phyloP scores from a whole-genome alignment of 2,329 filamentous ascomycete genomes.

The Apiospora aurea region DNA sequence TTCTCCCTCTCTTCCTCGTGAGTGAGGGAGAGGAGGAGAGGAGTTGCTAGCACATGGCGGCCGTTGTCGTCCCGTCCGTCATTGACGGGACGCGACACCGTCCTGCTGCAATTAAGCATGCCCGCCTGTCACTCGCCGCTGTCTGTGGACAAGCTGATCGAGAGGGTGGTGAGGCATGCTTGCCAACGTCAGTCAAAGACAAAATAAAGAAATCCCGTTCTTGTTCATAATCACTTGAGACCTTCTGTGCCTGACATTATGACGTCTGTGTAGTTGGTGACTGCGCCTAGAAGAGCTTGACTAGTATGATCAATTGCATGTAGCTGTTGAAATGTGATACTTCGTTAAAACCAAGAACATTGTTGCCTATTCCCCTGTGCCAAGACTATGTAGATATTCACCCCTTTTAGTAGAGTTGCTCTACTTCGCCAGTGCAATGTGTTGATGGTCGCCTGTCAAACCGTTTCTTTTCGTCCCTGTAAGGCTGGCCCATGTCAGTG shows the following conservation, averaged over 20 bases:
- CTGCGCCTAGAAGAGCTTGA: too few relatives aligned
- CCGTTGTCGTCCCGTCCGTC: neutral
- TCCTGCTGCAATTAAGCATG: conserved; percentile 18
- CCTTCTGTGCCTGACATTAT: neutral
- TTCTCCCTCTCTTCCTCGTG: neutral
- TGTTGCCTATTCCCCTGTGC: neutral
- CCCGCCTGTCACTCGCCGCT: neutral
- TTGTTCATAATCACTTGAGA: neutral
- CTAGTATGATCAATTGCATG: neutral
- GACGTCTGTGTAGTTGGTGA: neutral
- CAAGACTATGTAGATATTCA: neutral
- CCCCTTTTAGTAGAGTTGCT: neutral
- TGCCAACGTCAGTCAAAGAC: neutral
- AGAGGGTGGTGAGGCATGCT: conserved; percentile 8
- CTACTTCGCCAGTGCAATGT: neutral
- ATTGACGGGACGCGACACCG: neutral
- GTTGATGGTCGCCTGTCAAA: neutral
- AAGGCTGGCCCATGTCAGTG: neutral
- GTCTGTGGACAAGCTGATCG: neutral
- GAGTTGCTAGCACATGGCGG: conserved; percentile 14
- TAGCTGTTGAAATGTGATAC: neutral
- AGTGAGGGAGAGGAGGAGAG: neutral
- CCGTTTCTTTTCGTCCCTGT: neutral
- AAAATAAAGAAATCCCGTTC: neutral
- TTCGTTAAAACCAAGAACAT: neutral